These are phyloP conservation scores for Pichia eremophila DNA, from an alignment of 805 yeast genomes.

Conservation along the genomic window DNA sequence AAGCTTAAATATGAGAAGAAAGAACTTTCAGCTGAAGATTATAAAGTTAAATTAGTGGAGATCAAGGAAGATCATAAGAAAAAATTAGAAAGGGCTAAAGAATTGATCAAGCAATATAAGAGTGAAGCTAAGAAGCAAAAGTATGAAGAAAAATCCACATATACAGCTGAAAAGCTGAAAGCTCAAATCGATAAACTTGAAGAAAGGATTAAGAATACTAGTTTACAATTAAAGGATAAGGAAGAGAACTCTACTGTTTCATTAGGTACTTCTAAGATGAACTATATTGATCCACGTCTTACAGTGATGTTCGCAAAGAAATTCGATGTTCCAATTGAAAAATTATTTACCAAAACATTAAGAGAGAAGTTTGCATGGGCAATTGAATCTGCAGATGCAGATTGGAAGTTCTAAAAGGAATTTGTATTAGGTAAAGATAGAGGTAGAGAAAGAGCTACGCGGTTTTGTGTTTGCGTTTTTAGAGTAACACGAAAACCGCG, in stretches of 20 bases:
- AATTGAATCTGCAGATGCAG: conserved; percentile 75
- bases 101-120: conserved; percentile 38
- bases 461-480: too few relatives aligned
- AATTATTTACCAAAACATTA: conserved; percentile 80
- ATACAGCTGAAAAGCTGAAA: conserved; percentile 58
- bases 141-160: conserved; percentile 45
- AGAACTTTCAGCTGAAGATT: conserved; percentile 41
- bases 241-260: conserved; percentile 94
- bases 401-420: conserved; percentile 66
- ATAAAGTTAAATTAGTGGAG: conserved; percentile 39
- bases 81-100: conserved; percentile 49
- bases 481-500: neutral
- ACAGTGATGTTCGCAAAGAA: conserved; percentile 84
- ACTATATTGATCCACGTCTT: conserved; percentile 90
- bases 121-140: conserved; percentile 52
- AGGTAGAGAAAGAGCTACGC: too few relatives aligned
- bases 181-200: conserved; percentile 65
- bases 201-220: conserved; percentile 56
- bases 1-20: conserved; percentile 54
- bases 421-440: too few relatives aligned
- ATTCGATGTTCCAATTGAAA: conserved; percentile 83
- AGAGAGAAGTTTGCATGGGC: conserved; percentile 96
- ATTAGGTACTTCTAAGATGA: conserved; percentile 84
- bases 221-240: conserved; percentile 76
- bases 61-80: conserved; percentile 45